phyloP scores from a whole-genome alignment of 2,329 filamentous ascomycete species.

The Talaromyces funiculosus region DNA sequence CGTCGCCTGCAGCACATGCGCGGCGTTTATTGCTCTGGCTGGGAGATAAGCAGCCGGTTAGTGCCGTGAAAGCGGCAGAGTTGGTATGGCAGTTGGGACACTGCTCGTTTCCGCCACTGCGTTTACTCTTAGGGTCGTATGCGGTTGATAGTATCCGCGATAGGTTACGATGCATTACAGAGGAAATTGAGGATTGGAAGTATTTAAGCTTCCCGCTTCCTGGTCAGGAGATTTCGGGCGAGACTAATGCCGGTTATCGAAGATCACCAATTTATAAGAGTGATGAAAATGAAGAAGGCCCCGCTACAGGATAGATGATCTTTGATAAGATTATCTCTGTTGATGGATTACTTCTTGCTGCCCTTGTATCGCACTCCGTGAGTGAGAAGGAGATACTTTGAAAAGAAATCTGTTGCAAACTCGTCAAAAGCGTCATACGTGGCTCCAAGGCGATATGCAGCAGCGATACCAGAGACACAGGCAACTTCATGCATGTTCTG shows the following conservation, averaged over 20 bases:
- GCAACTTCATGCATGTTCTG: slow-evolving; percentile 60
- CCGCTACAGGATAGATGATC: background rate
- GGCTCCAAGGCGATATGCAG: slow-evolving; percentile 63
- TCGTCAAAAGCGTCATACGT: slow-evolving; percentile 44
- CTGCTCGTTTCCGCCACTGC: slow-evolving; percentile 84
- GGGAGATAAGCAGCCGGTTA: slow-evolving; percentile 84
- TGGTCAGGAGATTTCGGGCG: slow-evolving; percentile 21
- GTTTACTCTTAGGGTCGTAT: slow-evolving; percentile 84
- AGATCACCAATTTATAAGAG: slow-evolving; percentile 7
- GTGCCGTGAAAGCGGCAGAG: slow-evolving; percentile 86
- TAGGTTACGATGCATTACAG: slow-evolving; percentile 79
- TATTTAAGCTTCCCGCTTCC: slow-evolving; percentile 63
- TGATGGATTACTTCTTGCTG: background rate
- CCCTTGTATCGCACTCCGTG: slow-evolving; percentile 26
- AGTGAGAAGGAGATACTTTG: slow-evolving; percentile 28
- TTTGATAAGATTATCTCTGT: background rate
- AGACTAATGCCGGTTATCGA: background rate
- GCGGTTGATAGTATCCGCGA: slow-evolving; percentile 95
- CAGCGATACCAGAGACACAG: slow-evolving; percentile 64
- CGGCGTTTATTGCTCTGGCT: slow-evolving; percentile 92
- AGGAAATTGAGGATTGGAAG: slow-evolving; percentile 93
- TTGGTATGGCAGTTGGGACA: slow-evolving; percentile 91
- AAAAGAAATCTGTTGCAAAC: slow-evolving; percentile 29
- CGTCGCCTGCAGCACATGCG: slow-evolving; percentile 80
- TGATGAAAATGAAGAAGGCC: slow-evolving; percentile 13